Evolutionary conservation across 2,329 filamentous ascomycete species (phyloP).

Genomic region (Davidsoniella virescens): DNA sequence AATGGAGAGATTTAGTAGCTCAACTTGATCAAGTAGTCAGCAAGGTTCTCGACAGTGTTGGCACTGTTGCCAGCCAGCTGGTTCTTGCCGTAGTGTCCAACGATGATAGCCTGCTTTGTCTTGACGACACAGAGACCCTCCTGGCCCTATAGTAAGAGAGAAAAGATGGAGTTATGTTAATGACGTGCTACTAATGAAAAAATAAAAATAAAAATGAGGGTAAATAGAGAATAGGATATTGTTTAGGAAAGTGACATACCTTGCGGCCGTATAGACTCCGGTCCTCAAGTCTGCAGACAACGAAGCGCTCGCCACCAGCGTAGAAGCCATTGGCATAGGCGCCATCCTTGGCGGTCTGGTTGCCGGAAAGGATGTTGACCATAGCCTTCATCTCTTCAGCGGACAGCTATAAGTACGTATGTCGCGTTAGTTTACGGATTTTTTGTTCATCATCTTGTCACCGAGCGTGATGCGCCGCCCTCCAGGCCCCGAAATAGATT

Average conservation of each 20-base stretch:
- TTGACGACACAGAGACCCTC: conserved; percentile 71
- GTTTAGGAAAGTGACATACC: conserved; percentile 32
- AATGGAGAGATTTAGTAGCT: conserved; percentile 46
- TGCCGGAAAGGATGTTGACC: conserved; percentile 32
- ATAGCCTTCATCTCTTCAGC: conserved; percentile 44
- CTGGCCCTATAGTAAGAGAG: conserved; percentile 38
- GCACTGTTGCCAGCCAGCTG: conserved; percentile 60
- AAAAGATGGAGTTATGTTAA: background rate
- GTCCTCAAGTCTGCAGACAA: conserved; percentile 60
- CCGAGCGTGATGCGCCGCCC: too few species aligned
- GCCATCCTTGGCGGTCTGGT: conserved; percentile 38
- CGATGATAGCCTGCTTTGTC: conserved; percentile 73
- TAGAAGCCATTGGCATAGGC: conserved; percentile 59
- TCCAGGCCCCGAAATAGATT: too few species aligned
- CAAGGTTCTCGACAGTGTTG: conserved; percentile 65
- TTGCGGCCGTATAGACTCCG: conserved; percentile 73
- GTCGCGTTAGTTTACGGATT: background rate
- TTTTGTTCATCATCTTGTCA: background rate
- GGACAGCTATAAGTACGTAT: conserved; percentile 6
- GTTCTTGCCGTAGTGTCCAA: conserved; percentile 69
- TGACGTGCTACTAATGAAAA: conserved; percentile 8
- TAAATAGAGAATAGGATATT: background rate
- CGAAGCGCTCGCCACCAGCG: conserved; percentile 61
- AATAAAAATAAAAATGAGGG: background rate
- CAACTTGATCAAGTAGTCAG: conserved; percentile 67